Conservation (phyloP, 768 basidiomycete genomes). For the Lentinula sp. region DNA sequence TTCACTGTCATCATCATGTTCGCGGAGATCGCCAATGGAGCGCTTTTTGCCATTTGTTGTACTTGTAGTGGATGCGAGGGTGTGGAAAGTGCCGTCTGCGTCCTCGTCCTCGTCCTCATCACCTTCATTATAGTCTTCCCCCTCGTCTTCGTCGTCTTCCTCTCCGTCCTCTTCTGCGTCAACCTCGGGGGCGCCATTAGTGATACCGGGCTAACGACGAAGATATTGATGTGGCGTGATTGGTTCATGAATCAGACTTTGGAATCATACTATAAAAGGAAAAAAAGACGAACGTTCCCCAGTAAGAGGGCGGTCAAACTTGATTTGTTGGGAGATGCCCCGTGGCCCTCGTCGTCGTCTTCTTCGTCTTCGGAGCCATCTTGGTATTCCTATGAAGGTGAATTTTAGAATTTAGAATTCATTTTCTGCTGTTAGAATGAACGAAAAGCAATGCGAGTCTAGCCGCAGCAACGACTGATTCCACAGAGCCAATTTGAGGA, state of each 20-base stretch:
- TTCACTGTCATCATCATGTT: neutral
- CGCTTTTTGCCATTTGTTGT: neutral
- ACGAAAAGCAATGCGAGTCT: no score
- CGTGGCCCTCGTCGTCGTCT: neutral
- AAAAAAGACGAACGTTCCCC: slow-evolving; percentile 2
- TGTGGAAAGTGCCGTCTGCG: neutral
- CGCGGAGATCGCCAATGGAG: neutral
- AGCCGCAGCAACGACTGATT: no score
- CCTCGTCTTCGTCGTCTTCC: neutral
- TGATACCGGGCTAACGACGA: neutral
- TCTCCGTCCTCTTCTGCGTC: neutral
- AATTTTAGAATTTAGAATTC: neutral
- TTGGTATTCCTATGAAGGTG: neutral
- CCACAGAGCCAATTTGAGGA: neutral
- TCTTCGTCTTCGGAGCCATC: neutral
- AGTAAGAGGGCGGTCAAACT: slow-evolving; percentile 4
- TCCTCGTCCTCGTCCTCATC: neutral
- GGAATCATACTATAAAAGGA: neutral
- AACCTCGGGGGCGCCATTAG: neutral
- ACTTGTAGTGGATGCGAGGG: neutral
- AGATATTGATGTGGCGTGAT: neutral
- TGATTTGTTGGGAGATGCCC: neutral
- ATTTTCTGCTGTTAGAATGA: neutral
- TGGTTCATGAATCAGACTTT: neutral
- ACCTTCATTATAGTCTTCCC: neutral